Conservation (phyloP, 192 early-diverging fungal species). For the Dissophora globulifera region DNA sequence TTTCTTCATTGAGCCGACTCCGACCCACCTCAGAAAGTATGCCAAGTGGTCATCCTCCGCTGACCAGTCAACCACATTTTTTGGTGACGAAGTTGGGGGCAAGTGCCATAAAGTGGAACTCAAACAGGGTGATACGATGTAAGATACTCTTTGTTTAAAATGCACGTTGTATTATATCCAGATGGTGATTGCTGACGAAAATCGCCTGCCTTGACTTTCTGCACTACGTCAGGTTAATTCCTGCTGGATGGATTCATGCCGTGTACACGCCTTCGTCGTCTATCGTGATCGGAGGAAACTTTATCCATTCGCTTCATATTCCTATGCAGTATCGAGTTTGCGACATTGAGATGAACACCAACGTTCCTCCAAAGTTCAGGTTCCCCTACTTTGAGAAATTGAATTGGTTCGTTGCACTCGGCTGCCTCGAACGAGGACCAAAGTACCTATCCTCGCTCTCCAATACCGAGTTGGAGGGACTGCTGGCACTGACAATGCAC, state of each 20-base stretch:
- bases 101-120: conserved; percentile 83
- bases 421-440: conserved; percentile 63
- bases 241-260: conserved; percentile 97
- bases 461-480: conserved; percentile 11
- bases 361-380: conserved; percentile 83
- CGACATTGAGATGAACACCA: conserved; percentile 82
- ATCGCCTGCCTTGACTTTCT: no score
- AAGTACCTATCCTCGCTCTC: conserved; percentile 24
- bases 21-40: conserved; percentile 87
- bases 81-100: conserved; percentile 83
- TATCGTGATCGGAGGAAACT: conserved; percentile 95
- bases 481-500: conserved; percentile 27
- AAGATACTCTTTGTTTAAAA: no score
- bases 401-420: conserved; percentile 83
- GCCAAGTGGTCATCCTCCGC: conserved; percentile 91
- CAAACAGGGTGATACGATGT: conserved; percentile 86
- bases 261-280: conserved; percentile 89
- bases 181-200: no score
- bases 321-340: conserved; percentile 75
- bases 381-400: conserved; percentile 89
- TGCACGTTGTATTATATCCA: no score
- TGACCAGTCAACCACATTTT: conserved; percentile 81
- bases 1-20: conserved; percentile 89
- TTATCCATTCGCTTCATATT: conserved; percentile 84
- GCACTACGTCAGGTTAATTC: conserved; percentile 76